Conservation (phyloP, 345 rosid species). For the Hibiscus mutabilis region DNA sequence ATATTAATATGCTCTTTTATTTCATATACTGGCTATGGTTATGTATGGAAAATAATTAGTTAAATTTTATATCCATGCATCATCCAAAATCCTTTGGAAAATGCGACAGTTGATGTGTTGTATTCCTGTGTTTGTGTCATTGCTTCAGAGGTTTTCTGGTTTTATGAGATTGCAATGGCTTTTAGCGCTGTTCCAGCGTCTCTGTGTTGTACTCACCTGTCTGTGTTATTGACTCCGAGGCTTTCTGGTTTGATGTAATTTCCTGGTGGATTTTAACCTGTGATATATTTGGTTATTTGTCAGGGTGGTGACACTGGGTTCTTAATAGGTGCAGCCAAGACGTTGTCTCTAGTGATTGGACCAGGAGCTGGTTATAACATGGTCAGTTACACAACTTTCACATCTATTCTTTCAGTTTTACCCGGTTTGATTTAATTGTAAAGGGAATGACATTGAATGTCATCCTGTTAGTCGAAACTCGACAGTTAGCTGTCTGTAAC, state of each 20-base stretch:
- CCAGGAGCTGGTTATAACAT: constrained; percentile 87
- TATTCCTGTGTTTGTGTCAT: too few relatives aligned
- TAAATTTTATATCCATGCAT: background rate
- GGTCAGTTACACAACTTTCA: constrained; percentile 35
- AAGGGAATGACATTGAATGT: background rate
- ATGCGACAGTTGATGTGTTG: too few relatives aligned
- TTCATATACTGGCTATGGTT: too few relatives aligned
- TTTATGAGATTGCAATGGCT: background rate
- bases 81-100: background rate
- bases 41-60: too few relatives aligned
- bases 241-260: background rate
- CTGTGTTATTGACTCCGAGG: background rate
- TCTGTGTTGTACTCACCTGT: background rate
- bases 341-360: constrained; percentile 65
- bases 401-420: background rate
- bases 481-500: background rate
- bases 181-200: background rate
- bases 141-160: background rate
- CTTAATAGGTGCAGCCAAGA: constrained; percentile 57
- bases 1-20: too few relatives aligned
- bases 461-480: background rate
- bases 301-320: constrained; percentile 73
- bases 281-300: background rate
- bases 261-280: background rate
- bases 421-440: background rate